Conservation (phyloP, 192 early-diverging fungal species). For the Dispira parvispora region DNA sequence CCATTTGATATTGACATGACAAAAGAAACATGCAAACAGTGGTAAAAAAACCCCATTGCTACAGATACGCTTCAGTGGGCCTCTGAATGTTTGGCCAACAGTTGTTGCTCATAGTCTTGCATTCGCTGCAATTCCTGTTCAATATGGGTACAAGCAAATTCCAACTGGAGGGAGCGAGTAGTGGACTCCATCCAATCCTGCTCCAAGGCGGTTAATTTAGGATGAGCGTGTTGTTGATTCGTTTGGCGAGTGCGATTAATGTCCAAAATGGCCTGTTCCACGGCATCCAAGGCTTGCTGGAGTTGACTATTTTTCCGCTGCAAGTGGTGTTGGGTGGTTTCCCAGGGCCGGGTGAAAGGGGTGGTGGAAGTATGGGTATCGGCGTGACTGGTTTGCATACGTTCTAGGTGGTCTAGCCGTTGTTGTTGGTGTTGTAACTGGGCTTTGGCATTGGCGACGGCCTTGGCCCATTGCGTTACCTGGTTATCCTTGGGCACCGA, state of each 20-base stretch:
- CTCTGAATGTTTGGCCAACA: background rate
- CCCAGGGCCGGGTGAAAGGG: background rate
- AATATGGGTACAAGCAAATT: background rate
- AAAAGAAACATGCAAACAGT: too few relatives aligned
- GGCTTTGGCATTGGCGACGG: slow-evolving; percentile 1
- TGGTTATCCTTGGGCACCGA: background rate
- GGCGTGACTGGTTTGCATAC: background rate
- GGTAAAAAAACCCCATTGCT: background rate
- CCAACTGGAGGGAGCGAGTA: background rate
- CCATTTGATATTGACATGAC: too few relatives aligned
- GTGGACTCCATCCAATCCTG: background rate
- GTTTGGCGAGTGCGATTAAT: background rate
- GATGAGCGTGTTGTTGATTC: background rate
- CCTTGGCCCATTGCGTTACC: background rate
- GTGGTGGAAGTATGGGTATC: background rate
- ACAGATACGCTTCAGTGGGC: background rate
- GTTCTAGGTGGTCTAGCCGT: background rate
- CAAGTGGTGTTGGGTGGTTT: background rate
- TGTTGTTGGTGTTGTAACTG: background rate
- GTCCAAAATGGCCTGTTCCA: background rate
- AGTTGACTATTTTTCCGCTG: background rate
- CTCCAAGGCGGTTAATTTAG: background rate
- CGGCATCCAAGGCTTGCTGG: background rate
- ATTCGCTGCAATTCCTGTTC: background rate
- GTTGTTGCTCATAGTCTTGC: background rate